phyloP scores from a whole-genome alignment of 139 green algal genomes.

The Picochlorum sp. region DNA sequence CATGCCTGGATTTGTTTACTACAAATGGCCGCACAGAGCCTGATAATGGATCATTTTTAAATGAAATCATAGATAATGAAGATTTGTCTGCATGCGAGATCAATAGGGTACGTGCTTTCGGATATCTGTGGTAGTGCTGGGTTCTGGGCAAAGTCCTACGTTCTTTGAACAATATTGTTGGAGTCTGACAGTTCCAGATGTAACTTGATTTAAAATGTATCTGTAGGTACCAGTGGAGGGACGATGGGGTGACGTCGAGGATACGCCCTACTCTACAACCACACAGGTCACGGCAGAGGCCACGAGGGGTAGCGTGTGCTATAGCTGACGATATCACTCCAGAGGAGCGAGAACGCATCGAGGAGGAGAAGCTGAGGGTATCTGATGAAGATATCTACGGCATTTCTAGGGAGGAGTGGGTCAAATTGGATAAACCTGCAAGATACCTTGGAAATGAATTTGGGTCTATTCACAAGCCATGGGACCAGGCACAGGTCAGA shows the following conservation, averaged over 20 bases:
- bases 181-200: no score
- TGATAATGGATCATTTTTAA: no score
- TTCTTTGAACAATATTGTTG: no score
- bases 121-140: no score
- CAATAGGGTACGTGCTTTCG: no score
- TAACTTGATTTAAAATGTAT: no score
- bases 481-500: constrained; percentile 38
- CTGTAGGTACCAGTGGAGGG: neutral
- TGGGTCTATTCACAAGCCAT: constrained; percentile 67
- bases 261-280: neutral
- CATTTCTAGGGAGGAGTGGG: constrained; percentile 37
- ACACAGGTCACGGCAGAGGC: neutral
- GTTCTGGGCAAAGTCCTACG: no score
- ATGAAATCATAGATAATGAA: no score
- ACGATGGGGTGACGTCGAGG: neutral
- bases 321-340: neutral
- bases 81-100: no score
- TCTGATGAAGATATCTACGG: constrained; percentile 37
- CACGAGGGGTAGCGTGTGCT: neutral
- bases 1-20: no score
- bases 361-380: constrained; percentile 14
- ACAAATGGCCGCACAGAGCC: no score
- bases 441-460: constrained; percentile 74
- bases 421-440: constrained; percentile 33
- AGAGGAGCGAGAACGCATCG: constrained; percentile 5